Conservation (phyloP, 352 stramenopile species). For the Pythium phragmiticola region DNA sequence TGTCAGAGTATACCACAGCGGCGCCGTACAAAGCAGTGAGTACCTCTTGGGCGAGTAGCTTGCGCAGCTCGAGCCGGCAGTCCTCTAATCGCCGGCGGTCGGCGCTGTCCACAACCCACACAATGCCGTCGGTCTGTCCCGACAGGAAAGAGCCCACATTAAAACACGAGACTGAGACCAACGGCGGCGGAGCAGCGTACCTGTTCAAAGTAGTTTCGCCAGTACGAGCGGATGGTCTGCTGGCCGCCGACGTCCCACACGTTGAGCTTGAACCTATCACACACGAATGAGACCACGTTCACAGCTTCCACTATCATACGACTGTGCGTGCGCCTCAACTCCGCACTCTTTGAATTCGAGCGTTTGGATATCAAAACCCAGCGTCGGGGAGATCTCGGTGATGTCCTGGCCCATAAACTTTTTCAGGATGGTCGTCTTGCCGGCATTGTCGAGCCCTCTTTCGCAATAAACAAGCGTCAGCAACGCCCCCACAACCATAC, state of each 20-base stretch:
- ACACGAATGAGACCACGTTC: neutral
- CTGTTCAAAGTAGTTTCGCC: constrained; percentile 98
- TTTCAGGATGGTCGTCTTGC: constrained; percentile 98
- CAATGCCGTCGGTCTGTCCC: constrained; percentile 94
- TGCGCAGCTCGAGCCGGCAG: constrained; percentile 90
- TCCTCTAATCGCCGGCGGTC: constrained; percentile 93
- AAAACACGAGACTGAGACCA: neutral
- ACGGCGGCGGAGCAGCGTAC: constrained; percentile 15
- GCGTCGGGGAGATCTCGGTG: constrained; percentile 95
- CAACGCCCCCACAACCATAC: neutral
- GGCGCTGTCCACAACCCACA: constrained; percentile 98
- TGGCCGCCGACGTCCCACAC: constrained; percentile 97
- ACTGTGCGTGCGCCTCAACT: neutral
- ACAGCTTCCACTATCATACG: too few relatives aligned
- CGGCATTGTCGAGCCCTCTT: constrained; percentile 98
- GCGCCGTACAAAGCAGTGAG: neutral
- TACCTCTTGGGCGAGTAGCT: constrained; percentile 88
- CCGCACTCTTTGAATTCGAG: constrained; percentile 93
- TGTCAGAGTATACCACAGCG: neutral
- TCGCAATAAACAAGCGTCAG: neutral
- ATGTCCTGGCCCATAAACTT: constrained; percentile 98
- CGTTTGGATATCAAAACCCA: constrained; percentile 99
- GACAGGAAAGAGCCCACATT: neutral
- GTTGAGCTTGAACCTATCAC: constrained; percentile 61
- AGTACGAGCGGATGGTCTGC: constrained; percentile 97